phyloP scores from a whole-genome alignment of 108 stramenopile species.

The Nitzschia palea region DNA sequence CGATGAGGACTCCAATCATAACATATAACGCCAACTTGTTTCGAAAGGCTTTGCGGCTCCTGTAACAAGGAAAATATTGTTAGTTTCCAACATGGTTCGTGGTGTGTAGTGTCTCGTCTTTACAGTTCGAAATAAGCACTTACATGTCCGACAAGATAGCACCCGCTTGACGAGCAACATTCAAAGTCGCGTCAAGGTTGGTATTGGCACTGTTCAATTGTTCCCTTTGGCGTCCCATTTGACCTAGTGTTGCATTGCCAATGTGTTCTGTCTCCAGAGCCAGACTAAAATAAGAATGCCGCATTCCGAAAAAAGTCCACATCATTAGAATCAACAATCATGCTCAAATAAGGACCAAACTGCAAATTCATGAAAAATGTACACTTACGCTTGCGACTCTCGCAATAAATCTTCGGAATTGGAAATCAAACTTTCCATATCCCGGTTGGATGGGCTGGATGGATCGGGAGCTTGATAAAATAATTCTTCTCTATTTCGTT shows the following conservation, averaged over 20 bases:
- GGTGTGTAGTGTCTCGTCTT: too few relatives aligned
- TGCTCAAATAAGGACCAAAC: neutral
- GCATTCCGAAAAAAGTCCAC: neutral
- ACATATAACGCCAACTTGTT: slow-evolving; percentile 65
- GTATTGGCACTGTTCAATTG: slow-evolving; percentile 59
- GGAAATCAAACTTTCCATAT: slow-evolving; percentile 54
- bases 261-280: slow-evolving; percentile 73
- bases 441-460: slow-evolving; percentile 13
- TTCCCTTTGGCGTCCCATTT: slow-evolving; percentile 77
- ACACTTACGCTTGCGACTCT: slow-evolving; percentile 66
- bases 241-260: slow-evolving; percentile 57
- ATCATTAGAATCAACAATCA: neutral
- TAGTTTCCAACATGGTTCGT: too few relatives aligned
- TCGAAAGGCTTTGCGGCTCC: slow-evolving; percentile 51
- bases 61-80: too few relatives aligned
- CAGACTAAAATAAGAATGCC: slow-evolving; percentile 22
- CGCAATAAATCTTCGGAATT: slow-evolving; percentile 71
- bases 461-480: slow-evolving; percentile 45
- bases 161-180: slow-evolving; percentile 56
- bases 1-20: slow-evolving; percentile 54
- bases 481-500: slow-evolving; percentile 32
- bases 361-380: too few relatives aligned
- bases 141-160: slow-evolving; percentile 54
- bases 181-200: slow-evolving; percentile 45
- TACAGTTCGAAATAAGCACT: too few relatives aligned